Percentiles rank a stretch among this genome's conserved stretches.
Evolutionary conservation across 345 rosid species (phyloP).

Genomic region (Mallotus nudiflorus): DNA sequence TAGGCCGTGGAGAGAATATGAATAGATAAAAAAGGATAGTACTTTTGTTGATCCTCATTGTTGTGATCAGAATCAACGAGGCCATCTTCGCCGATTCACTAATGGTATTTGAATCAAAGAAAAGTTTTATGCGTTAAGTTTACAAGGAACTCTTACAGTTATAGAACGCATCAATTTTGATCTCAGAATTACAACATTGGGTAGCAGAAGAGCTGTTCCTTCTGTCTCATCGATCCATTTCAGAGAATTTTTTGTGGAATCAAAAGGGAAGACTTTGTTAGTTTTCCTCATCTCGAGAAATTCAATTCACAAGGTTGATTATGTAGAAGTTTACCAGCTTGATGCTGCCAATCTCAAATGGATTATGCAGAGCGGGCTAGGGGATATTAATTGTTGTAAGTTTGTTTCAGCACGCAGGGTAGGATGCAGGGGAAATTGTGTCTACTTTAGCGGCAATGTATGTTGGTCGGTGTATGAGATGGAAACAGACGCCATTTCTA

Average conservation of each 20-base stretch:
- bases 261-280: constrained; percentile 10
- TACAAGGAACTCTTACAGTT: constrained; percentile 27
- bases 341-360: constrained; percentile 7
- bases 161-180: constrained; percentile 12
- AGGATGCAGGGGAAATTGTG: constrained; percentile 19
- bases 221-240: constrained; percentile 10
- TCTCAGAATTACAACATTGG: constrained; percentile 9
- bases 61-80: neutral
- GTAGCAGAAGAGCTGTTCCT: constrained; percentile 29
- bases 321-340: constrained; percentile 28
- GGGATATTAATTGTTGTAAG: constrained; percentile 25
- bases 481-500: neutral
- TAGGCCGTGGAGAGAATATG: neutral
- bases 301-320: constrained; percentile 18
- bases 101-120: constrained; percentile 32
- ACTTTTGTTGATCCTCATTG: constrained; percentile 22
- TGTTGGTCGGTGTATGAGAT: no score
- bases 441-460: neutral
- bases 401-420: constrained; percentile 19
- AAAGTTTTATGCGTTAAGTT: constrained; percentile 37
- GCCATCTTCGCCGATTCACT: constrained; percentile 17
- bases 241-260: constrained; percentile 31
- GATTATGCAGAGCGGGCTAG: constrained; percentile 14
- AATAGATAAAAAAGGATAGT: constrained; percentile 30
- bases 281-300: constrained; percentile 25